Evolutionary conservation across 2,329 filamentous ascomycete genomes (phyloP).

Genomic region (Penicillium sp.): DNA sequence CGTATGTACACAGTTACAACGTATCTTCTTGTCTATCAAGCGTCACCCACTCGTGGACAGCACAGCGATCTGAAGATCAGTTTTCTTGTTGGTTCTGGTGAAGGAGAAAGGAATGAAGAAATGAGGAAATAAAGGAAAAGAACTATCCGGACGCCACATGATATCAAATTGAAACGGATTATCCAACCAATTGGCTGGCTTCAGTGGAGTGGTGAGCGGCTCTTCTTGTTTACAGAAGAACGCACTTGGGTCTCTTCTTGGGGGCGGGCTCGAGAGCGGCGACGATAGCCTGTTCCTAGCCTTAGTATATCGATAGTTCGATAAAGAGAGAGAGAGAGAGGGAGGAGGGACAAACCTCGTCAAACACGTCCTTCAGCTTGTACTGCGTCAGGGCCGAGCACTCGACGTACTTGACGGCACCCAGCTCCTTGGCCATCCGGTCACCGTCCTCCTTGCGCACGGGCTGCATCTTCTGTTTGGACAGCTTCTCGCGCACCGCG

Average conservation of each 20-base stretch:
- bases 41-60: not conserved
- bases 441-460: slow-evolving; percentile 92
- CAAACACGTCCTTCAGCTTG: slow-evolving; percentile 98
- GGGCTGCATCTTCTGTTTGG: slow-evolving; percentile 93
- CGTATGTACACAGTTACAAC: not conserved
- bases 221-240: slow-evolving; percentile 58
- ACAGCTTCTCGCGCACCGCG: slow-evolving; percentile 81
- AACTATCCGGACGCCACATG: slow-evolving; percentile 14
- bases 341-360: slow-evolving; percentile 68
- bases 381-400: slow-evolving; percentile 97
- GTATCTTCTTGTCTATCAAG: not conserved
- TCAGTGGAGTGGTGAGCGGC: not conserved
- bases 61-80: not conserved
- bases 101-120: not conserved
- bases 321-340: not conserved
- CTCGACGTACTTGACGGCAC: slow-evolving; percentile 97
- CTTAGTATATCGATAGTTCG: not conserved
- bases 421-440: slow-evolving; percentile 93
- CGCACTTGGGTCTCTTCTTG: slow-evolving; percentile 74
- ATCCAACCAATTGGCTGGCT: not conserved
- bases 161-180: slow-evolving; percentile 14
- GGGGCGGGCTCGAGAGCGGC: slow-evolving; percentile 84
- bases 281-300: slow-evolving; percentile 71
- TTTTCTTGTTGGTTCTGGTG: slow-evolving; percentile 5
- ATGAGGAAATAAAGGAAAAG: not conserved